These are phyloP conservation scores for Schwanniomyces occidentalis DNA, from an alignment of 805 yeast genomes.

Conservation along the genomic window DNA sequence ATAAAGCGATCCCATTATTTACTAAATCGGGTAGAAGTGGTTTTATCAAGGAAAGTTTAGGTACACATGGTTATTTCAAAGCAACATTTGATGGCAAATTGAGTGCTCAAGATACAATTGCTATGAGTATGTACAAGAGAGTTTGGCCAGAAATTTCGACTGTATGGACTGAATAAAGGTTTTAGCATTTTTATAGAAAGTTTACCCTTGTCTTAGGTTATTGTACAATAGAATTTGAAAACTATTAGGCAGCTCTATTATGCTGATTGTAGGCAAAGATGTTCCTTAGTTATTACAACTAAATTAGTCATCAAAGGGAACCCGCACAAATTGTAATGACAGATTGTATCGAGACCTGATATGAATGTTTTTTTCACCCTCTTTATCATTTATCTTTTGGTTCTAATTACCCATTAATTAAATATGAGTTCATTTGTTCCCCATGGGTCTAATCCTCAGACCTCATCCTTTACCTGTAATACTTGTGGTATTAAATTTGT, in stretches of 20 bases:
- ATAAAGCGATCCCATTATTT: slow-evolving; percentile 87
- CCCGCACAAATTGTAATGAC: too few species aligned
- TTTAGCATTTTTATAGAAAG: slow-evolving; percentile 1
- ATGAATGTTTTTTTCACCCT: too few species aligned
- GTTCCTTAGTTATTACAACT: too few species aligned
- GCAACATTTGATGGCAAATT: slow-evolving; percentile 91
- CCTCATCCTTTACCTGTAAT: slow-evolving; percentile 36
- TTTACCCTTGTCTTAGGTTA: too few species aligned
- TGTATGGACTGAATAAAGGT: slow-evolving; percentile 27
- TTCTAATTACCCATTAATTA: too few species aligned
- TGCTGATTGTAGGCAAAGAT: too few species aligned
- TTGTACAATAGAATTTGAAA: too few species aligned
- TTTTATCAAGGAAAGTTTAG: slow-evolving; percentile 89
- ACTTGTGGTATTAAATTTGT: slow-evolving; percentile 41
- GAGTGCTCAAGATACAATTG: slow-evolving; percentile 89
- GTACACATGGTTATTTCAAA: slow-evolving; percentile 98
- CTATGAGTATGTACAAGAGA: slow-evolving; percentile 91
- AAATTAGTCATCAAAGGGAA: too few species aligned
- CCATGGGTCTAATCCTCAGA: slow-evolving; percentile 23
- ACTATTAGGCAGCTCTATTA: too few species aligned
- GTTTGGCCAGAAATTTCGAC: slow-evolving; percentile 74
- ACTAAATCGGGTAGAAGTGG: slow-evolving; percentile 94
- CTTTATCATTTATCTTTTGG: too few species aligned
- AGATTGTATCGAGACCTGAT: too few species aligned
- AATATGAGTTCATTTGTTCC: slow-evolving; percentile 17